These are phyloP conservation scores for Angophora floribunda DNA, from an alignment of 345 rosid species.

Conservation along the genomic window DNA sequence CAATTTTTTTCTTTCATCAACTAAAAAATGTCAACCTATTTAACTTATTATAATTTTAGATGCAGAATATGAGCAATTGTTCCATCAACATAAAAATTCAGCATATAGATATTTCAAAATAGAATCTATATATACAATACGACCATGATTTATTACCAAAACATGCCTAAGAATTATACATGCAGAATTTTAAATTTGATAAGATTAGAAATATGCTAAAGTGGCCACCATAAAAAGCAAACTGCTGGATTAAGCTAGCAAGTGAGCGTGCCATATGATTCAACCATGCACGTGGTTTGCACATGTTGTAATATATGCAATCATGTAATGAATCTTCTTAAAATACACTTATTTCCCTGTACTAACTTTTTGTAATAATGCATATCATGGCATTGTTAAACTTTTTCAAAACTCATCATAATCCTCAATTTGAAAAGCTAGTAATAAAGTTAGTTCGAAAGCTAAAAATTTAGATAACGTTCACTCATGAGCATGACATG, in stretches of 20 bases:
- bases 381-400: background rate
- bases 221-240: background rate
- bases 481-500: background rate
- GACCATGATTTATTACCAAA: background rate
- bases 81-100: background rate
- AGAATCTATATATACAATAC: background rate
- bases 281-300: background rate
- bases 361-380: background rate
- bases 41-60: background rate
- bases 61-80: background rate
- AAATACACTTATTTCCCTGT: background rate
- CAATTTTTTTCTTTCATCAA: background rate
- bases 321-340: background rate
- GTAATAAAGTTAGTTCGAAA: background rate
- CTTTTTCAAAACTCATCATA: background rate
- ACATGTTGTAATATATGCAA: too few species aligned
- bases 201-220: background rate
- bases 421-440: background rate
- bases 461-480: background rate
- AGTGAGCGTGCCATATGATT: background rate
- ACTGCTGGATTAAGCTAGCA: background rate
- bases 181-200: background rate
- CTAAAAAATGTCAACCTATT: too few species aligned
- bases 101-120: background rate
- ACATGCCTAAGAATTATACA: too few species aligned